A percentile compares a stretch with the other conserved stretches of the same genome.
phyloP scores from a whole-genome alignment of 768 basidiomycete species.

The Pleurotus giganteus region DNA sequence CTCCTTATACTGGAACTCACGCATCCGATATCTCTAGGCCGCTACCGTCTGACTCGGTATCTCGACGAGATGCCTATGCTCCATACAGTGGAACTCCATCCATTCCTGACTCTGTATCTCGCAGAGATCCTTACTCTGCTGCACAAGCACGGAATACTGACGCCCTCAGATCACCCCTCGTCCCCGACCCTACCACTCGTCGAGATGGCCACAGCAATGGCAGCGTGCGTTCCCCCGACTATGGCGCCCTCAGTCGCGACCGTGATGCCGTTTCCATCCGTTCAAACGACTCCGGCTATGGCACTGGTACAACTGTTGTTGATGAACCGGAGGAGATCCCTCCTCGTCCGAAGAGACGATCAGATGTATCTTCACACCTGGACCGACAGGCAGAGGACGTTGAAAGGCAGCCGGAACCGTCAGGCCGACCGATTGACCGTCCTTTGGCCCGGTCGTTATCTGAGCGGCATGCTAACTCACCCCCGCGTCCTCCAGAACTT shows the following conservation, averaged over 20 bases:
- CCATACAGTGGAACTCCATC: too few species aligned
- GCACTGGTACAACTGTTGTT: constrained; percentile 9
- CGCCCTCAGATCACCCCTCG: background rate
- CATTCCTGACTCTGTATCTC: background rate
- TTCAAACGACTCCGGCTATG: constrained; percentile 1
- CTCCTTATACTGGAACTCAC: background rate
- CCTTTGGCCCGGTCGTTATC: constrained; percentile 31
- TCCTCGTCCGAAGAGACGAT: constrained; percentile 15
- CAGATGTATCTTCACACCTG: constrained; percentile 2
- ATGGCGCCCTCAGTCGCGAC: constrained; percentile 8
- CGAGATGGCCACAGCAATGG: background rate
- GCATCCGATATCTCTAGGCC: background rate
- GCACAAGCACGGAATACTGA: background rate
- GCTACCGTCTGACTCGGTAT: too few species aligned
- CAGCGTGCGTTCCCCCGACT: constrained; percentile 8
- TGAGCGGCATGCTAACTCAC: constrained; percentile 28
- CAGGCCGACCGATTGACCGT: constrained; percentile 25
- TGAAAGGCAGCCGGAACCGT: constrained; percentile 14
- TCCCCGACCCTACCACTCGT: background rate
- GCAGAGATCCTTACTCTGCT: background rate
- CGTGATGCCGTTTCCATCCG: constrained; percentile 9
- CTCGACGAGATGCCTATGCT: too few species aligned
- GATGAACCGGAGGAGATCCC: constrained; percentile 28
- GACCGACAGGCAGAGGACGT: constrained; percentile 1
- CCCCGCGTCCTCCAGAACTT: constrained; percentile 38